Evolutionary conservation across 1,139 yeast genomes (phyloP).

Genomic region (Eremothecium gossypii): DNA sequence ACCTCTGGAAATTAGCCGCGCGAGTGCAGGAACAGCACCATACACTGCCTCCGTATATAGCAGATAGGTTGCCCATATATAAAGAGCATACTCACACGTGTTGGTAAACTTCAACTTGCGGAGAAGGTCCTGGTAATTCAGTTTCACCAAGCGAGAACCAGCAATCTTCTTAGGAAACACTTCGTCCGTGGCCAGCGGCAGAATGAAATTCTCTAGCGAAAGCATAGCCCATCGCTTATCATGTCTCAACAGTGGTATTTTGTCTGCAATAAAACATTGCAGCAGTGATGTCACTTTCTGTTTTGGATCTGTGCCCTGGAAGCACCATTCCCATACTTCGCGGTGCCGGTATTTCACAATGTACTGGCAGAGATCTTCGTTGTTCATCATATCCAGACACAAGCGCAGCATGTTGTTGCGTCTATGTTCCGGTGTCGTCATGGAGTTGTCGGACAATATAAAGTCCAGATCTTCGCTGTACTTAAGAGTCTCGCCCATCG

Average conservation of each 20-base stretch:
- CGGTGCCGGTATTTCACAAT: constrained; percentile 12
- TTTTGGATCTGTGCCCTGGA: constrained; percentile 4
- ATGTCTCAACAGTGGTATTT: constrained; percentile 3
- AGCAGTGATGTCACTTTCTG: constrained; percentile 11
- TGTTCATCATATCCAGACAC: constrained; percentile 15
- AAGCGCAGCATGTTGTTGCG: constrained; percentile 15
- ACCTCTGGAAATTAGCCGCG: constrained; percentile 1
- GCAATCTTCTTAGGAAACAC: constrained; percentile 6
- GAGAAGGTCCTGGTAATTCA: constrained; percentile 18
- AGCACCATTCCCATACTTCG: constrained; percentile 20
- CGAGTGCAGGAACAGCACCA: neutral
- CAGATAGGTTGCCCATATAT: constrained; percentile 9
- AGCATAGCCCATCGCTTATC: constrained; percentile 4
- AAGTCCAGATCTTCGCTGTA: constrained; percentile 27
- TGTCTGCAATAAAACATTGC: constrained; percentile 12
- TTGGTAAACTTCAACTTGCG: constrained; percentile 7
- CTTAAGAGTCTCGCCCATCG: constrained; percentile 22
- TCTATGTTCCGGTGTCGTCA: constrained; percentile 2
- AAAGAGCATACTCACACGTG: constrained; percentile 13
- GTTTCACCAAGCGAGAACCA: constrained; percentile 12
- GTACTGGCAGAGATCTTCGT: constrained; percentile 14
- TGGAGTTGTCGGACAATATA: constrained; percentile 9
- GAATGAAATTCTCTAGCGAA: constrained; percentile 7
- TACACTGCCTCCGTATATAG: neutral
- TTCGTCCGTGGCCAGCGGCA: constrained; percentile 5